Percentiles rank a stretch among this genome's conserved stretches.
These are phyloP conservation scores for Nemania bipapillata DNA, from an alignment of 2,329 filamentous ascomycete species.

Conservation along the genomic window DNA sequence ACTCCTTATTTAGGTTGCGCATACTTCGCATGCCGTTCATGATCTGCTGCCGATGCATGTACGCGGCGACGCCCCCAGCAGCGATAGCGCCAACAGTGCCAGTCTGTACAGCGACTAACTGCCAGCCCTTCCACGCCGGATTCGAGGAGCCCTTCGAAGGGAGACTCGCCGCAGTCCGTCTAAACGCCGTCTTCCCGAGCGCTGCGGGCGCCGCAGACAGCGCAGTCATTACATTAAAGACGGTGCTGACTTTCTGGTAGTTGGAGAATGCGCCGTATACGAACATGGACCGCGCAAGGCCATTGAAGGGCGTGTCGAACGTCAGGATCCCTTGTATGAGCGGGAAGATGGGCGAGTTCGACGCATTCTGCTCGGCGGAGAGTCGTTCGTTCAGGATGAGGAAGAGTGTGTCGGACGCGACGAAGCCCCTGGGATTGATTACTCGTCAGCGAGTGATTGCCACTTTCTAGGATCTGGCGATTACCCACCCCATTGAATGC, in stretches of 20 bases:
- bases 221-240: constrained; percentile 68
- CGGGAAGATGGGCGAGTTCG: constrained; percentile 72
- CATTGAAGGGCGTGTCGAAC: constrained; percentile 87
- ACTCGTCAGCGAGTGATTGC: constrained; percentile 7
- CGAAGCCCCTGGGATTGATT: constrained; percentile 69
- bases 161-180: constrained; percentile 40
- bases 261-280: constrained; percentile 70
- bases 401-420: constrained; percentile 83
- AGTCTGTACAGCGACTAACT: constrained; percentile 78
- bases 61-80: constrained; percentile 83
- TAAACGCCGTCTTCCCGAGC: constrained; percentile 55
- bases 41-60: constrained; percentile 79
- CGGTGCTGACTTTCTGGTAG: constrained; percentile 66
- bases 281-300: constrained; percentile 69
- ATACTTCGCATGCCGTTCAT: constrained; percentile 59
- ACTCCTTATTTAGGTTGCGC: constrained; percentile 60
- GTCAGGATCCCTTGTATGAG: constrained; percentile 82
- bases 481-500: constrained; percentile 77
- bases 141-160: constrained; percentile 44
- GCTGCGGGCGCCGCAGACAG: constrained; percentile 62
- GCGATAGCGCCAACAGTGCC: constrained; percentile 84
- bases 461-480: neutral
- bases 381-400: constrained; percentile 74
- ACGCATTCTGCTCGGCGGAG: constrained; percentile 48
- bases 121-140: constrained; percentile 65